Conservation (phyloP, 768 basidiomycete species). For the Cubamyces sp. region DNA sequence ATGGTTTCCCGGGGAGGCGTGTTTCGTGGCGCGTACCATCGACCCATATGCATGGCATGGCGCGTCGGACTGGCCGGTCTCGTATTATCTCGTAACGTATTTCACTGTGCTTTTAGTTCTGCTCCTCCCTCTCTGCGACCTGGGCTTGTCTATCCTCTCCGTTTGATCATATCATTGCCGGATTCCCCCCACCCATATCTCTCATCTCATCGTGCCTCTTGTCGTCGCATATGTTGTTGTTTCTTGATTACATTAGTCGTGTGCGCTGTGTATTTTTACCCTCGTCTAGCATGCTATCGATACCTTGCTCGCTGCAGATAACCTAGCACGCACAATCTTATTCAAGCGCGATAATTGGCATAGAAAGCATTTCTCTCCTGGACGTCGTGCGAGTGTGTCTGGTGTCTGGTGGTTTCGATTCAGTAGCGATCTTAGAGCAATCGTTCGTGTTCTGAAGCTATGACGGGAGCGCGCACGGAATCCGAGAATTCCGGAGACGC, state of each 20-base stretch:
- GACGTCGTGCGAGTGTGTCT: background rate
- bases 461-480: background rate
- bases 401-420: too few species aligned
- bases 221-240: slow-evolving; percentile 37
- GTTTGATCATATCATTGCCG: slow-evolving; percentile 11
- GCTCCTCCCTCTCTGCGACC: slow-evolving; percentile 2
- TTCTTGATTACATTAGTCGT: slow-evolving; percentile 34
- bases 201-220: slow-evolving; percentile 17
- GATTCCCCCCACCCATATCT: slow-evolving; percentile 3
- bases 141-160: background rate
- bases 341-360: slow-evolving; percentile 18
- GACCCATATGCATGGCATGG: too few species aligned
- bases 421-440: too few species aligned
- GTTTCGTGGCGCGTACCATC: too few species aligned
- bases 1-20: background rate
- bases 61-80: slow-evolving; percentile 17
- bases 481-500: background rate
- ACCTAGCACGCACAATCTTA: slow-evolving; percentile 21
- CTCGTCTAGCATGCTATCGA: slow-evolving; percentile 34
- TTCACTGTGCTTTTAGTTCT: slow-evolving; percentile 25
- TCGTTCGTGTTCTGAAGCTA: background rate
- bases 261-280: slow-evolving; percentile 38
- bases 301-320: slow-evolving; percentile 25
- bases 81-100: slow-evolving; percentile 30
- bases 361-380: background rate